Evolutionary conservation across 495 filamentous ascomycete species (phyloP).

Genomic region (Podospora comata): DNA sequence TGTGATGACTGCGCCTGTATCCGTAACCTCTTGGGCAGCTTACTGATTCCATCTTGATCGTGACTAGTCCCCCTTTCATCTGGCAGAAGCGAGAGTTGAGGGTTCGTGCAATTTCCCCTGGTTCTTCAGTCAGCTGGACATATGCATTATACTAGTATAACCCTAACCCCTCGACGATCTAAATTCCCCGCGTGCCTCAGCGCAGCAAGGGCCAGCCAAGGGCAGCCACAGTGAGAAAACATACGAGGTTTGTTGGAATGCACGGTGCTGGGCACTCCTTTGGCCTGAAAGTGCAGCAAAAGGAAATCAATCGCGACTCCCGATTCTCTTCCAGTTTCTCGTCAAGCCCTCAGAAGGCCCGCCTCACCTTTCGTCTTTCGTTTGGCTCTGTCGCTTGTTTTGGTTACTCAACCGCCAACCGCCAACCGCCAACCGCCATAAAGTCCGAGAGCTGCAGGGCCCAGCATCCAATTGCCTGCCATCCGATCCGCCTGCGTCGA

Average conservation of each 20-base stretch:
- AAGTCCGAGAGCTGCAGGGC: neutral
- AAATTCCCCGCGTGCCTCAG: neutral
- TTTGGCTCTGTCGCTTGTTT: conserved; percentile 11
- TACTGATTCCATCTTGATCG: neutral
- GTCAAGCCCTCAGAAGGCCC: neutral
- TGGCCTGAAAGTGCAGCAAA: neutral
- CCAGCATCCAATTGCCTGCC: neutral
- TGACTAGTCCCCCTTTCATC: neutral
- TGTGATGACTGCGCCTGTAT: neutral
- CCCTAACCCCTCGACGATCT: conserved; percentile 8
- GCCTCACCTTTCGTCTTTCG: conserved; percentile 12
- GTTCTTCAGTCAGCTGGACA: neutral
- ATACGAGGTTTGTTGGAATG: neutral
- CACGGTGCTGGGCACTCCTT: neutral
- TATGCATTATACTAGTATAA: conserved; percentile 10
- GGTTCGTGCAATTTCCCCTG: conserved; percentile 9
- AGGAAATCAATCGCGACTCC: neutral
- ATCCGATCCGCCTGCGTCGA: conserved; percentile 3
- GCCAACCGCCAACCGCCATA: too few species aligned
- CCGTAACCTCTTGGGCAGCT: neutral
- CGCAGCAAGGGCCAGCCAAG: neutral
- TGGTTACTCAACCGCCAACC: neutral
- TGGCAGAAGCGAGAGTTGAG: neutral
- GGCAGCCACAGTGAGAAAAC: neutral
- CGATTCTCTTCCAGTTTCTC: neutral